A percentile compares a stretch with the other conserved stretches of the same genome.
Conservation (phyloP, 1,139 yeast species). For the Meyerozyma sp. region DNA sequence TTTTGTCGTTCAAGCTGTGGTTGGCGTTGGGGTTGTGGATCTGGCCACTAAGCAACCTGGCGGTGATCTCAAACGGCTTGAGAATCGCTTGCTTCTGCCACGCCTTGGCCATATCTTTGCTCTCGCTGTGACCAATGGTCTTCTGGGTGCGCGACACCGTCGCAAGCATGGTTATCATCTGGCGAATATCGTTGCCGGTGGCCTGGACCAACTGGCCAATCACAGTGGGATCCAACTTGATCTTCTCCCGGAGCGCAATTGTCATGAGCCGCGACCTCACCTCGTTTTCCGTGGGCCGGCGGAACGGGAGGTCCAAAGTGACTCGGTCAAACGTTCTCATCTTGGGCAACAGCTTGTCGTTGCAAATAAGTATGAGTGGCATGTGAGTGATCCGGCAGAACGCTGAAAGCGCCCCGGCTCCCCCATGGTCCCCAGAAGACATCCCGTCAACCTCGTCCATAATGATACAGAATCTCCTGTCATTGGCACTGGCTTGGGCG, state of each 20-base stretch:
- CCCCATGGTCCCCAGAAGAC: slow-evolving; percentile 99
- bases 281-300: slow-evolving; percentile 82
- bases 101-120: slow-evolving; percentile 50
- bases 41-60: slow-evolving; percentile 60
- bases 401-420: slow-evolving; percentile 91
- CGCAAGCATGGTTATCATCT: slow-evolving; percentile 82
- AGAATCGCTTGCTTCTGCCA: slow-evolving; percentile 91
- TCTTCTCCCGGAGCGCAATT: slow-evolving; percentile 78
- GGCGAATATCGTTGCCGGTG: slow-evolving; percentile 89
- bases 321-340: slow-evolving; percentile 93
- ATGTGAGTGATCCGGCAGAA: slow-evolving; percentile 81
- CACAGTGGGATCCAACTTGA: slow-evolving; percentile 73
- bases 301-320: slow-evolving; percentile 76
- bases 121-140: slow-evolving; percentile 47
- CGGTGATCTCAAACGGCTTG: slow-evolving; percentile 88
- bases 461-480: slow-evolving; percentile 62
- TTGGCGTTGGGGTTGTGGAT: slow-evolving; percentile 50
- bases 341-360: slow-evolving; percentile 86
- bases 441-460: slow-evolving; percentile 99
- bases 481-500: slow-evolving; percentile 24
- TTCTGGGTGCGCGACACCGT: slow-evolving; percentile 74
- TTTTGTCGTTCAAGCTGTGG: slow-evolving; percentile 70
- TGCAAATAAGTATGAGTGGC: slow-evolving; percentile 90
- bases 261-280: slow-evolving; percentile 84
- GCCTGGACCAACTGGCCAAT: slow-evolving; percentile 82